Evolutionary conservation across 768 basidiomycete species (phyloP).

Genomic region (Termitomyces sp.): DNA sequence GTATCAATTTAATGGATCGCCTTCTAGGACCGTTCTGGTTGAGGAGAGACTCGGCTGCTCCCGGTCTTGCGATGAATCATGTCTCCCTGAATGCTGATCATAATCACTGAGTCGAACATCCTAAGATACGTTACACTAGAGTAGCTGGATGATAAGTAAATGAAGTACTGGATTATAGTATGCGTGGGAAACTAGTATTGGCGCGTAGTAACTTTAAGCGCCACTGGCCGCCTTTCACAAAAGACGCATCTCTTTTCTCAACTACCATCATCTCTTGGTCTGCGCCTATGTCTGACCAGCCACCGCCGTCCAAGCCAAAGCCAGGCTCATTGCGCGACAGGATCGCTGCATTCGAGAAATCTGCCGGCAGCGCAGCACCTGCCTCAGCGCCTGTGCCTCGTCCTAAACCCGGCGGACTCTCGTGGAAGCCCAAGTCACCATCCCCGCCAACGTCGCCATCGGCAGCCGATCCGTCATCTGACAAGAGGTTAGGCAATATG

Average conservation of each 20-base stretch:
- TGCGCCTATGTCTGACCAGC: conserved; percentile 52
- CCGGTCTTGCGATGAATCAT: conserved; percentile 14
- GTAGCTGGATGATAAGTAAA: no score
- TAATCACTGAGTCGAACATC: background rate
- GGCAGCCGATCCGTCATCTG: conserved; percentile 19
- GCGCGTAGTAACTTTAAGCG: background rate
- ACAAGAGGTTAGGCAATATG: conserved; percentile 47
- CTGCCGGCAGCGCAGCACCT: conserved; percentile 30
- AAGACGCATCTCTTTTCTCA: conserved; percentile 5
- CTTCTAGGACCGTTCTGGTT: conserved; percentile 34
- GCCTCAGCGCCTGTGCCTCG: conserved; percentile 44
- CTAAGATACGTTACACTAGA: conserved; percentile 7
- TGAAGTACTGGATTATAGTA: no score
- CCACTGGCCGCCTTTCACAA: background rate
- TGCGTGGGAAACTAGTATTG: conserved; percentile 1
- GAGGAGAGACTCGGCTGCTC: conserved; percentile 13
- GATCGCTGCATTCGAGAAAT: conserved; percentile 85
- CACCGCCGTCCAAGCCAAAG: conserved; percentile 59
- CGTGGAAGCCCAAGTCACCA: conserved; percentile 69
- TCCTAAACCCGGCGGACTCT: conserved; percentile 63
- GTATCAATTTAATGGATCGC: background rate
- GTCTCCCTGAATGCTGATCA: conserved; percentile 10
- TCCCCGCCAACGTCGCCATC: conserved; percentile 45
- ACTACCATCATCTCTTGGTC: conserved; percentile 14
- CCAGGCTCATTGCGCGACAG: conserved; percentile 80